Evolutionary conservation across 805 yeast genomes (phyloP), one percentile per base, ranked within the genome.

Genomic region (Barnettozyma sp.): DNA sequence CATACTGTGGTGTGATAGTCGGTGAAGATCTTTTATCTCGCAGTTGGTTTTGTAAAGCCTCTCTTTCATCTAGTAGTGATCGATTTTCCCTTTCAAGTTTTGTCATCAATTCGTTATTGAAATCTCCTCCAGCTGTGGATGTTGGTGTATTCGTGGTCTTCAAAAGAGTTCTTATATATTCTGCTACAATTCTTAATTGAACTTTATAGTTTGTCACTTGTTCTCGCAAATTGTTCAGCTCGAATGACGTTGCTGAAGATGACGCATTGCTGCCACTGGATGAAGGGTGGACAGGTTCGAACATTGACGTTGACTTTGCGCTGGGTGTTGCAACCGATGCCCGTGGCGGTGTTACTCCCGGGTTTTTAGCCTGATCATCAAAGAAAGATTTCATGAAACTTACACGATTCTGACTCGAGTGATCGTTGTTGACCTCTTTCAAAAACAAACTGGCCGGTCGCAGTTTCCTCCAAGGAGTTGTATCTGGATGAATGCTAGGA

Each of bases 181-280:
- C 67, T 21, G 58, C 52, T 8, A 63, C 38, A 0, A 64, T 48
- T 17, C 54, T 45, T 4, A 58, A 52, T 35, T 56, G 63, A 16
- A 59, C 54, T 39, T 63, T 67, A 24, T 68, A 59, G 10, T 59
- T 57, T 9, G 68, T 68, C 11, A 73, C 42, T 33, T 70, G 67
- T 31, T 54, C 53, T 34, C 62, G 54, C 30, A 71, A 41, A n/a
- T 54, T 53, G 35, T 63, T 65, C 20, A 64, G 43, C 39, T 65
- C 70, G 15, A 26, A 26, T 0, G 42, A 14, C 1, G 40, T 42
- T 14, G 48, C 40, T 6, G 49, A 35, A 7, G 38, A 33, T 3
- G 43, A 41, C 10, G 37, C 39, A 4, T 39, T 37, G 4, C 39
- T 29, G 13, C 37, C 35, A 3, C 35, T 33, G 4, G 16, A 11